Evolutionary conservation across 1,139 yeast species (phyloP), one percentile per base, ranked within the genome.

Genomic region (Candida gigantensis): DNA sequence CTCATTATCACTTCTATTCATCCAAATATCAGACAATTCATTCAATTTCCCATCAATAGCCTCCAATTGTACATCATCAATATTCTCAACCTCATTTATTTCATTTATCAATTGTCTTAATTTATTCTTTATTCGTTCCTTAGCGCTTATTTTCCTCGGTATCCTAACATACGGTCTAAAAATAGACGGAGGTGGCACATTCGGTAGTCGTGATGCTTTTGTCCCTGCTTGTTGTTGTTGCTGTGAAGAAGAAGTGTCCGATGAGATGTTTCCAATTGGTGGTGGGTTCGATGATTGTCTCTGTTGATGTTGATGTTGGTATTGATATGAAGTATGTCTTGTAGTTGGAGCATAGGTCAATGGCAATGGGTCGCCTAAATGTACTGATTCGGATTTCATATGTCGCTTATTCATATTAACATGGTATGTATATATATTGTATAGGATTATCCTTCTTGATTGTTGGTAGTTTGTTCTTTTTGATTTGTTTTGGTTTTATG

Each of bases 361-460:
- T 3, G 72, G 72, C 35, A 65, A 52, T 1, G 72, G 72, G 3
- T 63, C 68, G 2, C 72, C 71, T 27, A 63, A 41, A 30, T 46
- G 49, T 9, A 45, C 23, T 15, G 32, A 16, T 13, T 42, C 46
- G 15, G 33, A 18, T 26, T 37, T 40, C 6, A 27, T 28, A 28
- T 21, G 16, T 29, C 42, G 34, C 28, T 37, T 34, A 33, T 29
- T 37, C 43, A 40, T 37, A 31, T 30, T 37, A 37, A 21, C 41
- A 37, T 40, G 31, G 43, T 39, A 27, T 11, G n/a, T 20, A 19
- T 26, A 9, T 20, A 30, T 16, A 21, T 20, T 20, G 8, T 18
- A 18, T 26, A 13, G 14, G 6, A 13, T 16, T 11, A n/a, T 24
- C 10, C 10, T 24, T 11, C n/a, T 25, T 25, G 11, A 9, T 20